Conservation (phyloP, 148 eudicot genomes). For the Selenicereus undatus region DNA sequence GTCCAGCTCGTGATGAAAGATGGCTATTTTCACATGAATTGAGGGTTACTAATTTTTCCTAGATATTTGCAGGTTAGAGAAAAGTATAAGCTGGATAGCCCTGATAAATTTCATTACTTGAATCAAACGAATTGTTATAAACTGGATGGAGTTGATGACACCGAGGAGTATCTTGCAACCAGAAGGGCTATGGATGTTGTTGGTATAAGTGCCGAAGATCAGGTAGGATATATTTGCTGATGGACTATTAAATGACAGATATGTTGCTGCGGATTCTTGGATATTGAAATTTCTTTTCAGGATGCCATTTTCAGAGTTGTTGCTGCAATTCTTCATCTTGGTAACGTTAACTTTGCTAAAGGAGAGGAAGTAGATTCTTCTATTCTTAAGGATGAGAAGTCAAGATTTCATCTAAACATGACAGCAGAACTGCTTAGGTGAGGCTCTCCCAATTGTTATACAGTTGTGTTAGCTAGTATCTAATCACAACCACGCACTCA, state of each 20-base stretch:
- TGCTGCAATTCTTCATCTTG: constrained; percentile 94
- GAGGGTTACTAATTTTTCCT: constrained; percentile 18
- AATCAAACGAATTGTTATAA: constrained; percentile 82
- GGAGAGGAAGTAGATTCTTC: constrained; percentile 92
- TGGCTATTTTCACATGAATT: neutral
- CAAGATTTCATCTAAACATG: constrained; percentile 77
- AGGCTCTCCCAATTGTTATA: constrained; percentile 16
- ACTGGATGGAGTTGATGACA: constrained; percentile 76
- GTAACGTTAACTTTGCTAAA: constrained; percentile 87
- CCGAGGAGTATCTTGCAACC: constrained; percentile 87
- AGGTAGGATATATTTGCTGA: constrained; percentile 42
- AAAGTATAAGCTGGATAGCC: constrained; percentile 73
- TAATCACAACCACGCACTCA: neutral
- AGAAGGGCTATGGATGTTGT: constrained; percentile 98
- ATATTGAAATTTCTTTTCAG: constrained; percentile 36
- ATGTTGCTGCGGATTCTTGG: constrained; percentile 9
- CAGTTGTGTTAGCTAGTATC: constrained; percentile 4
- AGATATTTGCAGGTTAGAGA: constrained; percentile 61
- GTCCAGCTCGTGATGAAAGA: neutral
- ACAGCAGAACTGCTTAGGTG: constrained; percentile 87
- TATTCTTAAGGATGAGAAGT: constrained; percentile 78
- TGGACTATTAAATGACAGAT: neutral
- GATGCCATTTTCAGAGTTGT: constrained; percentile 96
- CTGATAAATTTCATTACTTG: constrained; percentile 73
- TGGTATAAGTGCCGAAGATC: constrained; percentile 88